These are phyloP conservation scores for Fusarium continuum DNA, from an alignment of 2,329 filamentous ascomycete genomes.

Conservation along the genomic window DNA sequence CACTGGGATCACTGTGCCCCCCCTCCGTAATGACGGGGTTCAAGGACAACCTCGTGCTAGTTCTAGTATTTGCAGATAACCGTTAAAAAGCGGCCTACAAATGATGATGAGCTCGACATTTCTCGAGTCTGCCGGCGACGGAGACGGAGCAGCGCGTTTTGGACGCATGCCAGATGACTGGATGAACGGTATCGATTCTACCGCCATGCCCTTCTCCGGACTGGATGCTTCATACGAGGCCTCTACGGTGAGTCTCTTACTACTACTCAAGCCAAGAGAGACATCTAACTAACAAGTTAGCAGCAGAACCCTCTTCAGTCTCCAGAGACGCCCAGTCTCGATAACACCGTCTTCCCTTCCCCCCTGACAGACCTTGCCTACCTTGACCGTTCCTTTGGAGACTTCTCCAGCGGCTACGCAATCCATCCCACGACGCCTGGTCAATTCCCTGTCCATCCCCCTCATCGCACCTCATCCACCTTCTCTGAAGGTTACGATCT, in stretches of 20 bases:
- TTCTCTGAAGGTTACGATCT: conserved; percentile 38
- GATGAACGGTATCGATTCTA: conserved; percentile 33
- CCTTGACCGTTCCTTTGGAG: conserved; percentile 37
- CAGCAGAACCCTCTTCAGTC: conserved; percentile 36
- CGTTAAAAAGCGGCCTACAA: conserved; percentile 29
- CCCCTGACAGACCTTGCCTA: conserved; percentile 38
- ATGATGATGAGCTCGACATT: conserved; percentile 42
- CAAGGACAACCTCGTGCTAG: conserved; percentile 36
- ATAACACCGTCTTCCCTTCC: conserved; percentile 40
- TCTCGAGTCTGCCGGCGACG: conserved; percentile 33
- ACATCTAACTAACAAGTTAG: neutral
- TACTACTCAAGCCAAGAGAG: neutral
- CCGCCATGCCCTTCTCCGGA: conserved; percentile 35
- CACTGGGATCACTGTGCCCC: conserved; percentile 3
- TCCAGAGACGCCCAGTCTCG: conserved; percentile 38
- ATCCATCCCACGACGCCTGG: conserved; percentile 28
- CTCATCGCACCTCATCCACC: conserved; percentile 28
- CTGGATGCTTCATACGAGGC: conserved; percentile 32
- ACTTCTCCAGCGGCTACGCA: conserved; percentile 34
- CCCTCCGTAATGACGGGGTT: conserved; percentile 42
- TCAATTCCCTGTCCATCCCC: conserved; percentile 29
- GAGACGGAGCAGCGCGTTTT: conserved; percentile 19
- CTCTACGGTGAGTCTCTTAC: conserved; percentile 33
- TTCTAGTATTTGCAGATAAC: conserved; percentile 40
- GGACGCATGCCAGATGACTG: conserved; percentile 26